Base-by-base conservation (phyloP, 1,284 basidiomycete species). In the Irpex lacteus region DNA sequence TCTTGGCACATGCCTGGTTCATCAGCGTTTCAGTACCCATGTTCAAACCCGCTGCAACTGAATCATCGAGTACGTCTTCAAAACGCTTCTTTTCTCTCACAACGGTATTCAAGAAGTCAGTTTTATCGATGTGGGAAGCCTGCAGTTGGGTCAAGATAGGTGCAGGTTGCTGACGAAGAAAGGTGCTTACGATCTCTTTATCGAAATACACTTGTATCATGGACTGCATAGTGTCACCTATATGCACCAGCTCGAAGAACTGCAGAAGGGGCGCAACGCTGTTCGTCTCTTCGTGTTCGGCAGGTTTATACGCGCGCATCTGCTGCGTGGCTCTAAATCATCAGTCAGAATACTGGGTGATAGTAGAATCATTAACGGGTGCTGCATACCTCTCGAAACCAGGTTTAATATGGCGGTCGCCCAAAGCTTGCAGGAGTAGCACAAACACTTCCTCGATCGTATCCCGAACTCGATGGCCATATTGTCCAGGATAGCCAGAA, bases 151-250 rank as follows among this genome's bases (percentile, higher is more conserved):
- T 50, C 44, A 58, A 61, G 55, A 49, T 60, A 64, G 52, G 57
- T 1, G 53, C 34, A 26, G 11, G 6, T 4, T 32, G 34, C 11
- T 15, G 26, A 11, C 11, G 21, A 56, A n/a, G 15, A 15, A 18
- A 3, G 19, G 34, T 38, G 58, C 34, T 19, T 62, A 92, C 93
- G 73, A 98, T 80, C 72, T 98, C 96, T 73, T 96, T 96, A 72
- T 98, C 96, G 73, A 96, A 99, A 77, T 97, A 99, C 1, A 98
- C 97, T 70, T 98, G 95, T 1, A 98, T 88, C 89, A 99, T 98
- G 34, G 92, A 94, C 77, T 96, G 94, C 60, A 99, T 98, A 18
- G 95, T 99, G 75, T 99, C 97, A 0, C 95, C 98, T 15, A 98
- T 83, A 78, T 99, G 97, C 0, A 98, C 96, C 15, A 99, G 82